Evolutionary conservation across 768 basidiomycete genomes (phyloP).

Genomic region (Dacryopinax primogenitus): DNA sequence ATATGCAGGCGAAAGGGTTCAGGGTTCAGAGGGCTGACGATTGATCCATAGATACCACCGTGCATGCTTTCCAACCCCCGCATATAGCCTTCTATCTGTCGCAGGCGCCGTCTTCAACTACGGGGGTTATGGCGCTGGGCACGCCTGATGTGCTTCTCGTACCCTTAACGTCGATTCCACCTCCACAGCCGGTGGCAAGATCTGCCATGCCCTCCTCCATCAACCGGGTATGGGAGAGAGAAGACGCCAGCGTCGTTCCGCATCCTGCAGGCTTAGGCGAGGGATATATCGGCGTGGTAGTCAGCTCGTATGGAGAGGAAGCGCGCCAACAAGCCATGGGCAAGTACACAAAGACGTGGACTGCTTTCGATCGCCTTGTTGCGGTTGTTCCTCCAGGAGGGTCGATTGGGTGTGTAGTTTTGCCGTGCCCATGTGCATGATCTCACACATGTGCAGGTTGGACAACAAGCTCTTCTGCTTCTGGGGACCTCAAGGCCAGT

Average conservation of each 20-base stretch:
- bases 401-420: conserved; percentile 55
- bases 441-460: conserved; percentile 36
- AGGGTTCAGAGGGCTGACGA: conserved; percentile 3
- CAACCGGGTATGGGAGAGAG: conserved; percentile 4
- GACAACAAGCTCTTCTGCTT: conserved; percentile 87
- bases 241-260: conserved; percentile 1
- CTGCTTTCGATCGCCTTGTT: conserved; percentile 76
- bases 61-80: conserved; percentile 3
- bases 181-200: not conserved
- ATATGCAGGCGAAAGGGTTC: not conserved
- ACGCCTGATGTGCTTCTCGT: conserved; percentile 68
- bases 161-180: conserved; percentile 25
- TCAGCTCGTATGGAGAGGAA: conserved; percentile 8
- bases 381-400: conserved; percentile 85
- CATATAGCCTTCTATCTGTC: conserved; percentile 67
- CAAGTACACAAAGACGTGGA: conserved; percentile 90
- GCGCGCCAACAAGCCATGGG: conserved; percentile 28
- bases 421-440: not conserved
- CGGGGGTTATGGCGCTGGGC: conserved; percentile 67
- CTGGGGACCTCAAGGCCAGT: conserved; percentile 70
- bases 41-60: not conserved
- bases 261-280: not conserved
- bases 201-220: not conserved
- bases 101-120: conserved; percentile 53
- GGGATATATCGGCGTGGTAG: not conserved